Conservation (phyloP, 2,329 filamentous ascomycete species). For the Aspergillus fumigatiaffinis region DNA sequence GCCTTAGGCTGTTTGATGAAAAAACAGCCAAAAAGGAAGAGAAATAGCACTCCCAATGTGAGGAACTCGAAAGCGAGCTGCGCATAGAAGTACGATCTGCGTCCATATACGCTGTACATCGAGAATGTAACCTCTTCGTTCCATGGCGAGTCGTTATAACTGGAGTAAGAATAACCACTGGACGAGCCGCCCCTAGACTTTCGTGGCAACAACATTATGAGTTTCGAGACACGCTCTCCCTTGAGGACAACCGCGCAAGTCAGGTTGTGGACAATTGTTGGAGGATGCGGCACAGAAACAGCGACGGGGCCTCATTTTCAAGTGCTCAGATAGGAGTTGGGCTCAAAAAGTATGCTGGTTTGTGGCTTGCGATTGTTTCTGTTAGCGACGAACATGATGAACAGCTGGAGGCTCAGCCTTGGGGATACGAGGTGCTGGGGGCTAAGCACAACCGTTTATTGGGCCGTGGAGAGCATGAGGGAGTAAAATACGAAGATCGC, state of each 20-base stretch:
- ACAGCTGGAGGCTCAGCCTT: not conserved
- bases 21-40: conserved; percentile 17
- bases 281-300: not conserved
- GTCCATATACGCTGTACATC: not conserved
- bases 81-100: conserved; percentile 3
- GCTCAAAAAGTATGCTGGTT: not conserved
- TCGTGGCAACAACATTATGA: not conserved
- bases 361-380: not conserved
- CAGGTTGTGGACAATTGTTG: not conserved
- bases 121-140: not conserved
- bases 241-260: not conserved
- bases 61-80: conserved; percentile 16
- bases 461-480: not conserved
- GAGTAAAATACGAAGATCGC: not conserved
- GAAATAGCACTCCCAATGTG: conserved; percentile 13
- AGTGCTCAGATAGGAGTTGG: not conserved
- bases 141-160: not conserved
- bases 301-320: not conserved
- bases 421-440: not conserved
- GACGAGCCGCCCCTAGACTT: not conserved
- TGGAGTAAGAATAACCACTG: not conserved
- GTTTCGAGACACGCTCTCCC: not conserved
- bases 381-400: not conserved
- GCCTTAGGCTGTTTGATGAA: conserved; percentile 10
- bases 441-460: not conserved